Evolutionary conservation across 148 eudicot species (phyloP), one percentile per base, ranked within the genome.

Genomic region (Amaranthus cruentus): DNA sequence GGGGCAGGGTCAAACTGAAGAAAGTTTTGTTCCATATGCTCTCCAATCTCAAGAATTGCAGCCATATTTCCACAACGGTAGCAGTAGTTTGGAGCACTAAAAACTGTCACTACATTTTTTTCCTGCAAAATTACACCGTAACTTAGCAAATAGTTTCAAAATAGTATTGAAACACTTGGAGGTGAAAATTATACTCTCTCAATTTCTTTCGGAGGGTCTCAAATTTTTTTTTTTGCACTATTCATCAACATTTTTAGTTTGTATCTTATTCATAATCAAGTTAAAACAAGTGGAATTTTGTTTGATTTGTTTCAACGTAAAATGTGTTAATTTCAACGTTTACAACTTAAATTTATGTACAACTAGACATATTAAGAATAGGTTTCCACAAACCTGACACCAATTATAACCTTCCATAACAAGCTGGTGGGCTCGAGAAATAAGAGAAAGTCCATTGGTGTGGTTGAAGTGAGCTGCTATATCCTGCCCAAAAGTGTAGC

Each of bases 361-460:
- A 28, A 28, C 38, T 28, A 28, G 38, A 28, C 38, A 28, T 28
- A 28, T 28, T 28, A 28, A 28, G 38, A 55, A 55, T 58, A 15
- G 52, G 62, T 13, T 42, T 64, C 65, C 49, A 79, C 82, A 52
- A 70, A 91, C 98, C 98, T 91, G 98, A 74, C 95, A 89, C 98
- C 97, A 94, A 72, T 94, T 91, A 65, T 62, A 94, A 77, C 97
- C 98, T 84, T 94, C 98, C 98, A 94, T 94, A 74, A 94, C 96
- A 69, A 94, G 97, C 86, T 94, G 98, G 71, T 94, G 98, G 52
- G 97, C 98, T 73, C 98, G 87, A 67, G 96, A 94, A 65, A 91
- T 94, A 63, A 94, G 90, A 65, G 88, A 51, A 71, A 91, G 98
- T 13, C 97, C 97, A 77, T 94, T 94, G 63, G 97, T 94, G 80